These are phyloP conservation scores for Chrysoporthe austroafricana DNA, from an alignment of 2,329 filamentous ascomycete species.

Conservation along the genomic window DNA sequence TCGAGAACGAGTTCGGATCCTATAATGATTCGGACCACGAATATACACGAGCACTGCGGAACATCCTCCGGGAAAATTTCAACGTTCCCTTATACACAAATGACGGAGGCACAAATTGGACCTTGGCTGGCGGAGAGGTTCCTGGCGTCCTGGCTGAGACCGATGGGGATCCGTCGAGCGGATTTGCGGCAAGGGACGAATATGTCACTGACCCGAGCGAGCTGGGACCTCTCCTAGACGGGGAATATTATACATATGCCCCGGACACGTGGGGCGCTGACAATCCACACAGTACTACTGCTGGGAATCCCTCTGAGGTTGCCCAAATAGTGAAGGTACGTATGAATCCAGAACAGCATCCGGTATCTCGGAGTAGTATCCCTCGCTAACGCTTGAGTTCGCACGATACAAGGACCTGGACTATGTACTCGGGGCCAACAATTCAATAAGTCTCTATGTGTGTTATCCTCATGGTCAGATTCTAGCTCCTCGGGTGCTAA, in stretches of 20 bases:
- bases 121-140: conserved; percentile 48
- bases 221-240: conserved; percentile 51
- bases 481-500: background rate
- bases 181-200: conserved; percentile 46
- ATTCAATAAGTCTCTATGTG: conserved; percentile 51
- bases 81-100: conserved; percentile 53
- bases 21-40: conserved; percentile 47
- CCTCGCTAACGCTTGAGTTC: background rate
- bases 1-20: conserved; percentile 57
- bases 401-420: conserved; percentile 37
- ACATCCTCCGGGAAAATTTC: conserved; percentile 47
- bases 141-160: conserved; percentile 49
- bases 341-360: background rate
- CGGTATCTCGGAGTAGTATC: too few species aligned
- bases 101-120: conserved; percentile 49
- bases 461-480: background rate
- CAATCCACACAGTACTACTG: conserved; percentile 42
- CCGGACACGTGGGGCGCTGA: conserved; percentile 49
- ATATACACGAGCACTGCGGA: conserved; percentile 46
- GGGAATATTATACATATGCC: conserved; percentile 52
- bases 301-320: conserved; percentile 34
- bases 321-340: conserved; percentile 32
- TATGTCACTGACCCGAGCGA: conserved; percentile 48
- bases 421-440: conserved; percentile 43
- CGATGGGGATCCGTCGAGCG: conserved; percentile 47